Base-by-base conservation (phyloP, 2,329 filamentous ascomycete genomes). In the Cryphonectria radicalis region DNA sequence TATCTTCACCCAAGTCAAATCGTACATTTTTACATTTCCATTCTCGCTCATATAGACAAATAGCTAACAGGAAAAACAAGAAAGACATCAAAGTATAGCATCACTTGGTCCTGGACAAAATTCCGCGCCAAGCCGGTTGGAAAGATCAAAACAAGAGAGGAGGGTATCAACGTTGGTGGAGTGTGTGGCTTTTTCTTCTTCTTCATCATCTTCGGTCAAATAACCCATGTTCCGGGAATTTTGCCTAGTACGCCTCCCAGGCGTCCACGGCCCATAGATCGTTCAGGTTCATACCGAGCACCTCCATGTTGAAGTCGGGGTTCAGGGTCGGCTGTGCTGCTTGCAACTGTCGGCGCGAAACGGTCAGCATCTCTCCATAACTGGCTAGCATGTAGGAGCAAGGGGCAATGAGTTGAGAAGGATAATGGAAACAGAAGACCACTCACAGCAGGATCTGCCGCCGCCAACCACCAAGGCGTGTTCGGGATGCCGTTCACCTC, bases 261-360 rank as follows among this genome's bases (percentile, higher is more conserved):
- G 71, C 35, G 42, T 73, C 74, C 74, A 69, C 85, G 57, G 85
- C 86, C 86, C 86, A 88, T 68, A 88, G 80, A 74, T 88, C 86
- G 72, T 87, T 87, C 66, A 88, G 77, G 73, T 88, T 87, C 68
- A 86, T 81, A 4, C 86, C 86, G 65, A 88, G 78, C 60, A 86
- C 78, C 75, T 88, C 86, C 66, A 88, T 82, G 74, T 83, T 87
- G 72, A 86, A 85, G 70, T 88, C 86, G 42, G 86, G 83, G 73
- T 87, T 87, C 63, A 85, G n/a, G 7, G 50, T 57, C 14, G 66
- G 63, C 59, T 72, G 70, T 42, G 70, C 64, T 64, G 78, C 76
- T 55, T 78, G 76, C 50, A 79, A 74, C 74, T 81, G 40, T 64
- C 17, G 32, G 43, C 17, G 53, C 10, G 17, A 59, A 53, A 53